Conservation (phyloP, 345 rosid species). For the Gossypium australe region DNA sequence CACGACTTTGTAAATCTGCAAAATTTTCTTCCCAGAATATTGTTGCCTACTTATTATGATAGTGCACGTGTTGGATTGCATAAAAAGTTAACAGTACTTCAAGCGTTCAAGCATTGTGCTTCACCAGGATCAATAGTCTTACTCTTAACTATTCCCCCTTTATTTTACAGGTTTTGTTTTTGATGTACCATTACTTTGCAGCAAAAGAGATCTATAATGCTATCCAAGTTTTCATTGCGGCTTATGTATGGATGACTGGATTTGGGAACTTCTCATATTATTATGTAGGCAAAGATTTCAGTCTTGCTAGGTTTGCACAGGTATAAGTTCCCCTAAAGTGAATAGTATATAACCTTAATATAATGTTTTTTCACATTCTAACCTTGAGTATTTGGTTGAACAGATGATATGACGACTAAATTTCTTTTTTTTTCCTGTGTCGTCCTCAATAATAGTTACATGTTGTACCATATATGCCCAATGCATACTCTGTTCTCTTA, state of each 20-base stretch:
- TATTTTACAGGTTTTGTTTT: conserved; percentile 76
- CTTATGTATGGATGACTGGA: conserved; percentile 99
- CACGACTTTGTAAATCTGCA: neutral
- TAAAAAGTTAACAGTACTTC: neutral
- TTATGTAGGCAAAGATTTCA: conserved; percentile 93
- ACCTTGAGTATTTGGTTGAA: conserved; percentile 20
- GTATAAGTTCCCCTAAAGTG: conserved; percentile 30
- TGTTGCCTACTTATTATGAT: conserved; percentile 7
- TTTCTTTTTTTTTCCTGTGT: conserved; percentile 86
- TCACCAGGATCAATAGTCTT: neutral
- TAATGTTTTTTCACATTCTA: conserved; percentile 18
- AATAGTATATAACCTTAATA: conserved; percentile 1
- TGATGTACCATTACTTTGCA: conserved; percentile 99
- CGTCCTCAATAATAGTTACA: conserved; percentile 79
- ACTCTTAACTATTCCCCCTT: neutral
- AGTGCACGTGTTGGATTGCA: neutral
- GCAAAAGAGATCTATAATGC: conserved; percentile 92
- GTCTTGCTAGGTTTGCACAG: conserved; percentile 94
- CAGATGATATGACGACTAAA: conserved; percentile 99
- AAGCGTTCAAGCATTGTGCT: conserved; percentile 3
- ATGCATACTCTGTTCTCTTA: conserved; percentile 99
- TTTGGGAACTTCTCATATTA: conserved; percentile 98
- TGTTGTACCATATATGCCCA: conserved; percentile 92
- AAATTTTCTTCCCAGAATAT: neutral
- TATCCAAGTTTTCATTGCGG: conserved; percentile 86